Base-by-base conservation (phyloP, 225 moss, liverwort and hornwort species). In the Bryoerythrophyllum caledonicum region DNA sequence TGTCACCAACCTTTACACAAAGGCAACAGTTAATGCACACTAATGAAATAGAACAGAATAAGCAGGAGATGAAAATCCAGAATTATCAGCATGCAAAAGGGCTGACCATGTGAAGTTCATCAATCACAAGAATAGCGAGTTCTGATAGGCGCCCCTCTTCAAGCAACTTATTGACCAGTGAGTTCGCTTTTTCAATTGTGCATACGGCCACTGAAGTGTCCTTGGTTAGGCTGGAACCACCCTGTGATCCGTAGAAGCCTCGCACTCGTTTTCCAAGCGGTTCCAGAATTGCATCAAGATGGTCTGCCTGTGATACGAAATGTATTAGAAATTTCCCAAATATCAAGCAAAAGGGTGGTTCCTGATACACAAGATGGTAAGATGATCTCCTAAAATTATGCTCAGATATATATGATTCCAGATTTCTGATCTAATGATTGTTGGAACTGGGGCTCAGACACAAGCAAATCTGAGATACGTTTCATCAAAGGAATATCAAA, bases 51-150 rank as follows among this genome's bases (percentile, higher is more conserved):
- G 24, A 23, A 43, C 11, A 60, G 35, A 23, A 56, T 23, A 44
- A 63, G 57, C 35, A 71, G 32, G 34, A 72, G 71, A 34, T 55
- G 46, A 56, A 12, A 16, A 55, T 55, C 26, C 63, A 55, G 16
- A 23, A 23, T 44, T 34, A 44, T 9, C 21, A 61, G 54, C 54
- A 24, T 35, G 35, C 56, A 78, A 65, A 57, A 46, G 20, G 28
- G 81, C 88, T 78, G 69, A 96, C 96, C 96, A 97, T 94, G 79
- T 97, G 96, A 79, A 97, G 96, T 70, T 97, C 96, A 80, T 97
- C 96, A 75, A 97, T 97, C 54, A 97, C 90, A 78, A 94, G 86
- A 74, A 91, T 75, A 48, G 88, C 87, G 82, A 97, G 75, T 79
- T 97, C 96, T 74, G 91, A 89, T 35, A 97, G 77, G 32, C 94